These are phyloP conservation scores for Lactarius quietus DNA, from an alignment of 768 basidiomycete species.

Conservation along the genomic window DNA sequence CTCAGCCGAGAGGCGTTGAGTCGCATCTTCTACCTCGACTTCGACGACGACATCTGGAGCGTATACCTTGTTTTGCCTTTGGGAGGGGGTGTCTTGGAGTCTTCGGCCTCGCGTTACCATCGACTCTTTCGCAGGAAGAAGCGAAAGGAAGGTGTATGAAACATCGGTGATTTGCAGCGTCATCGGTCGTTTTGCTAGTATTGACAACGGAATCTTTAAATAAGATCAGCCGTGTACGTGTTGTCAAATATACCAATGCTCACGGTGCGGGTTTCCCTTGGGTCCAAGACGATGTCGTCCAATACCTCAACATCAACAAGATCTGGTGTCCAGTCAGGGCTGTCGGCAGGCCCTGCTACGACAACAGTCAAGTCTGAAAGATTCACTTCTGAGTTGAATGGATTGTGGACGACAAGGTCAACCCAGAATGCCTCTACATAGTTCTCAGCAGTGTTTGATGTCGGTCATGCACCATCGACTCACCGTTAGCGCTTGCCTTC, in stretches of 20 bases:
- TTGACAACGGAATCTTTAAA: constrained; percentile 55
- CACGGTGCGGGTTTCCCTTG: constrained; percentile 66
- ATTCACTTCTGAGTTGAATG: constrained; percentile 69
- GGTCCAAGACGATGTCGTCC: constrained; percentile 55
- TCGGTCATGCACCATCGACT: constrained; percentile 18
- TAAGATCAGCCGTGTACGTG: constrained; percentile 7
- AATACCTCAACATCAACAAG: constrained; percentile 57
- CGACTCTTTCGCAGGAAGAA: constrained; percentile 64
- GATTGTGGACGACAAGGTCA: constrained; percentile 66
- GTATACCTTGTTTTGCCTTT: constrained; percentile 67
- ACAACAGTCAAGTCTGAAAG: constrained; percentile 57
- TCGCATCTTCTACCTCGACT: constrained; percentile 59
- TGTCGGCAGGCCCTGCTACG: constrained; percentile 41
- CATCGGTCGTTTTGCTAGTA: constrained; percentile 51
- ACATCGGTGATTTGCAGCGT: constrained; percentile 55
- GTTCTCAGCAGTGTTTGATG: constrained; percentile 15
- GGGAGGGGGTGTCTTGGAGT: constrained; percentile 68
- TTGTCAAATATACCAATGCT: constrained; percentile 27
- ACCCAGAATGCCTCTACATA: constrained; percentile 70
- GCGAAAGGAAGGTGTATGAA: constrained; percentile 66
- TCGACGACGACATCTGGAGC: constrained; percentile 60
- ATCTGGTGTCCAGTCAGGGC: constrained; percentile 35
- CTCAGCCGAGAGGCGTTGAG: constrained; percentile 57
- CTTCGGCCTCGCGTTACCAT: constrained; percentile 69
- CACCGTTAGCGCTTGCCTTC: constrained; percentile 64